These are phyloP conservation scores for Talaromyces proteolyticus DNA, from an alignment of 495 filamentous ascomycete species.

Conservation along the genomic window DNA sequence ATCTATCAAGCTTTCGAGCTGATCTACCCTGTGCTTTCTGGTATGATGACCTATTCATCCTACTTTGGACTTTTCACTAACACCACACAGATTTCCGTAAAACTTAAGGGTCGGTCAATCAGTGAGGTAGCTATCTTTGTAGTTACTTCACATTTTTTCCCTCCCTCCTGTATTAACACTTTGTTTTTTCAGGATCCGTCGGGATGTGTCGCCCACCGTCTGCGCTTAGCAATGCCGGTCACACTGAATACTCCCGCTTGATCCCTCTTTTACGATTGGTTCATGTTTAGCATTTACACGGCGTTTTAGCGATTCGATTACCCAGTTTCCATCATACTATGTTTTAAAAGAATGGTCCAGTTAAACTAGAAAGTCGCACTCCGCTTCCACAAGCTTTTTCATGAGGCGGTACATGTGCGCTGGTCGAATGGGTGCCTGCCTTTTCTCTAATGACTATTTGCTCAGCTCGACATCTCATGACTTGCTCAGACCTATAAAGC, in stretches of 20 bases:
- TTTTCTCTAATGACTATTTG: slow-evolving; percentile 4
- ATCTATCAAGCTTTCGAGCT: slow-evolving; percentile 98
- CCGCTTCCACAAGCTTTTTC: slow-evolving; percentile 20
- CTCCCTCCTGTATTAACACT: slow-evolving; percentile 53
- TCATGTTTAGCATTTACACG: slow-evolving; percentile 35
- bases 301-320: slow-evolving; percentile 43
- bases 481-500: too few species aligned
- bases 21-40: slow-evolving; percentile 97
- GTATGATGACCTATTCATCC: slow-evolving; percentile 40
- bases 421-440: slow-evolving; percentile 52
- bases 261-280: slow-evolving; percentile 7
- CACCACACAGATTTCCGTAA: slow-evolving; percentile 57
- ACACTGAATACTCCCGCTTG: slow-evolving; percentile 5
- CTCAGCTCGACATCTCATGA: too few species aligned
- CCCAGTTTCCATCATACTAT: slow-evolving; percentile 17
- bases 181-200: slow-evolving; percentile 12
- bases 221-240: slow-evolving; percentile 7
- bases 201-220: slow-evolving; percentile 17
- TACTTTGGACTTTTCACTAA: slow-evolving; percentile 18
- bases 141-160: slow-evolving; percentile 33
- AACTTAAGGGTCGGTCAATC: slow-evolving; percentile 37
- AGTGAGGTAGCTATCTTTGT: slow-evolving; percentile 9
- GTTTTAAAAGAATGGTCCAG: slow-evolving; percentile 13
- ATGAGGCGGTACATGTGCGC: slow-evolving; percentile 52
- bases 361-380: slow-evolving; percentile 50